Evolutionary conservation across 495 filamentous ascomycete genomes (phyloP), one percentile per base, ranked within the genome.

Genomic region (Xylaria castorea): DNA sequence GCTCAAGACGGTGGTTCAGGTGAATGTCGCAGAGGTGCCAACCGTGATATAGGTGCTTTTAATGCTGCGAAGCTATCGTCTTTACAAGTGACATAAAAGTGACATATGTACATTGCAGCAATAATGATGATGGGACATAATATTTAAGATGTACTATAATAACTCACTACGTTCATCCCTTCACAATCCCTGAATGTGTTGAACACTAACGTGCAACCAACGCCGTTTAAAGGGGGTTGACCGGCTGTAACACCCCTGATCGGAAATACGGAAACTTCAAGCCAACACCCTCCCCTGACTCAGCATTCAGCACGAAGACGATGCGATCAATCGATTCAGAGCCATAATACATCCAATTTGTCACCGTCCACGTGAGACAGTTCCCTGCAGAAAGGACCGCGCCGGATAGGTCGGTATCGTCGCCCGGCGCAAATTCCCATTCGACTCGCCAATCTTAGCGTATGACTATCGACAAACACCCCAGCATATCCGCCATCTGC

Each of bases 291-390:
- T 77, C 74, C 7, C 75, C 79, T 14, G 67, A 72, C 38, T 75
- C 63, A 1, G n/a, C 64, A 70, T 83, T 78, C 66, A 81, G 64
- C 30, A 75, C 71, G 73, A 87, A 86, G 8, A 83, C 71, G 46
- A 87, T 76, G 61, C 79, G 69, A 73, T 84, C 84, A 32, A 85
- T 50, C 4, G 76, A 68, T 68, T 72, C 72, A 5, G 74, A 74
- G 6, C 76, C 75, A 64, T 79, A 83, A 38, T 75, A 73, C 12
- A 77, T 70, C 75, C 72, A 78, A 68, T 83, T 82, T 7, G 80
- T 73, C 46, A 78, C 44, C 53, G 77, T 67, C 81, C 81, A 85
- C 16, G 76, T 77, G 46, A 77, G 76, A 75, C 81, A 85, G 48
- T 82, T 81, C 1, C 75, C 68, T n/a, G 67, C 79, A 4, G 73